These are phyloP conservation scores for Cladosporium sp. DNA, from an alignment of 2,329 filamentous ascomycete species.

Conservation along the genomic window DNA sequence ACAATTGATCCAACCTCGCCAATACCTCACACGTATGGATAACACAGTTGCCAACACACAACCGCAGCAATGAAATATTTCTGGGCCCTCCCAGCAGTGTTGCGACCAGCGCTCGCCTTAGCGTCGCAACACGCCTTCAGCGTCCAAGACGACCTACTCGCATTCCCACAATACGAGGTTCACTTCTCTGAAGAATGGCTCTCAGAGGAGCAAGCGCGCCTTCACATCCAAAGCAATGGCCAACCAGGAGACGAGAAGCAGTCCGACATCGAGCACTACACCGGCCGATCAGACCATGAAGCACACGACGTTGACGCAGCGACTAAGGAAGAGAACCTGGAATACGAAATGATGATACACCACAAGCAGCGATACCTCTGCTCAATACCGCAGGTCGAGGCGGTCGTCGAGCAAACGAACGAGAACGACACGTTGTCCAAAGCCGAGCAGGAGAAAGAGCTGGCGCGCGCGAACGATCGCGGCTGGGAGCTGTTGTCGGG, in stretches of 20 bases:
- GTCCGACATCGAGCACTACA: slow-evolving; percentile 13
- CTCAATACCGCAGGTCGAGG: slow-evolving; percentile 71
- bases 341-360: slow-evolving; percentile 76
- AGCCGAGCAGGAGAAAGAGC: slow-evolving; percentile 77
- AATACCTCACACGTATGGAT: background rate
- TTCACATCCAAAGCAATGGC: slow-evolving; percentile 52
- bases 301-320: slow-evolving; percentile 20
- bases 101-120: slow-evolving; percentile 51
- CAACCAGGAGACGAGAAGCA: background rate
- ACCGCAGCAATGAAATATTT: slow-evolving; percentile 46
- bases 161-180: slow-evolving; percentile 84
- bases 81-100: slow-evolving; percentile 50
- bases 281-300: background rate
- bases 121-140: slow-evolving; percentile 66
- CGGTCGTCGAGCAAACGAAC: slow-evolving; percentile 40
- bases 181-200: slow-evolving; percentile 71
- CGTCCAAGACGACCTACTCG: slow-evolving; percentile 84
- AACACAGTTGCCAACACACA: background rate
- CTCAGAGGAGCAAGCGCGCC: slow-evolving; percentile 67
- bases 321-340: slow-evolving; percentile 25
- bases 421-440: slow-evolving; percentile 37
- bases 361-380: slow-evolving; percentile 77
- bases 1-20: background rate
- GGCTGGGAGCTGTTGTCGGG: slow-evolving; percentile 79
- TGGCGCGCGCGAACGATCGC: slow-evolving; percentile 72